Percentiles rank a stretch among this genome's conserved stretches.
Conservation (phyloP, 768 basidiomycete species). For the Leccinum fibrillosum region DNA sequence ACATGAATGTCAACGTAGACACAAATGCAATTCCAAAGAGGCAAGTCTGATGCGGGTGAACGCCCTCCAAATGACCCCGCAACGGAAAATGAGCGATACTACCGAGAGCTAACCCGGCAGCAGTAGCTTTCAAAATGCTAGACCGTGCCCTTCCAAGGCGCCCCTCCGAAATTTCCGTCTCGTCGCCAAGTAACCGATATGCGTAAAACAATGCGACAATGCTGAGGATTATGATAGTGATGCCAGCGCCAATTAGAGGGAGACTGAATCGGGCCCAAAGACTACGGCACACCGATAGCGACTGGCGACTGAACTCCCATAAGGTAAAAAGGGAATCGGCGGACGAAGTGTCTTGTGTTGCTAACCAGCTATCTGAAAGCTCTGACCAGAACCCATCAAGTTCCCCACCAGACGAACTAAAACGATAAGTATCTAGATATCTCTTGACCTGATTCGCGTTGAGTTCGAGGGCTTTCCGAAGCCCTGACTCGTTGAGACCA, state of each 20-base stretch:
- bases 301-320: constrained; percentile 31
- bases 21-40: constrained; percentile 48
- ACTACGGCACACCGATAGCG: constrained; percentile 61
- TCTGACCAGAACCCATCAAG: constrained; percentile 61
- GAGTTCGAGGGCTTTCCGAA: constrained; percentile 60
- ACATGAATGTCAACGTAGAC: constrained; percentile 45
- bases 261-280: constrained; percentile 97
- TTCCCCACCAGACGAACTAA: constrained; percentile 66
- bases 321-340: constrained; percentile 12
- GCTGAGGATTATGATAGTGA: constrained; percentile 56
- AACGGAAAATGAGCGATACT: constrained; percentile 35
- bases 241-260: constrained; percentile 69
- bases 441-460: constrained; percentile 73
- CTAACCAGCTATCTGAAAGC: constrained; percentile 47
- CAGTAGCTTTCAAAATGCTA: constrained; percentile 33
- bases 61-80: constrained; percentile 37
- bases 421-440: constrained; percentile 77
- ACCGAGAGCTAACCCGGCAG: constrained; percentile 35
- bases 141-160: constrained; percentile 38
- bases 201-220: constrained; percentile 53
- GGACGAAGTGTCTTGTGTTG: constrained; percentile 27
- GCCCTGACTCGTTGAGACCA: constrained; percentile 27
- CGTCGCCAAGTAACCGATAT: constrained; percentile 46
- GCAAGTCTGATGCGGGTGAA: constrained; percentile 48
- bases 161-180: constrained; percentile 37